These are phyloP conservation scores for Acorus calamus DNA, from an alignment of 106 monocot genomes.

Conservation along the genomic window DNA sequence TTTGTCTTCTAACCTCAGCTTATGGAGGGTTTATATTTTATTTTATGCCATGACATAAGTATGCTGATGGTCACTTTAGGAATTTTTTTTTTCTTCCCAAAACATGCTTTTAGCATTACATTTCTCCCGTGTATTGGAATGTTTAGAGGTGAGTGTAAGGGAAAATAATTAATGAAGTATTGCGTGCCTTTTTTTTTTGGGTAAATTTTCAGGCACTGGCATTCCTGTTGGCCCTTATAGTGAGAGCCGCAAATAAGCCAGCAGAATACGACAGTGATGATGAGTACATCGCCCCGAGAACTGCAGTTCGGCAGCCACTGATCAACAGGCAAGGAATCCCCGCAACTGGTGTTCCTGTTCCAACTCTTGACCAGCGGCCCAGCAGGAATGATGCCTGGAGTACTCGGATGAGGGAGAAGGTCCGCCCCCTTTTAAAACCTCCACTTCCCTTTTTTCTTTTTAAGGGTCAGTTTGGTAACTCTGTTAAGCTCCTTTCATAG, in stretches of 20 bases:
- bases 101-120: no score
- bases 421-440: not conserved
- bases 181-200: no score
- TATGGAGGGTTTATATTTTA: no score
- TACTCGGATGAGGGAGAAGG: not conserved
- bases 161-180: no score
- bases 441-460: not conserved
- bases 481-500: no score
- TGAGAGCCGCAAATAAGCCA: not conserved
- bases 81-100: no score
- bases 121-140: no score
- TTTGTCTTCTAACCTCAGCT: no score
- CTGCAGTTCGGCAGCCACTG: not conserved
- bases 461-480: not conserved
- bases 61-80: no score
- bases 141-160: no score
- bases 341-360: not conserved
- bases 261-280: not conserved
- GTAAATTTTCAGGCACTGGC: not conserved
- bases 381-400: slow-evolving; percentile 1
- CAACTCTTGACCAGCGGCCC: not conserved
- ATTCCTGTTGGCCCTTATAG: not conserved
- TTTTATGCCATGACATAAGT: no score
- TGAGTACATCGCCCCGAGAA: not conserved
- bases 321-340: not conserved